Evolutionary conservation across 1,284 basidiomycete species (phyloP), one percentile per base, ranked within the genome.

Genomic region (Boletus semigastroideus): DNA sequence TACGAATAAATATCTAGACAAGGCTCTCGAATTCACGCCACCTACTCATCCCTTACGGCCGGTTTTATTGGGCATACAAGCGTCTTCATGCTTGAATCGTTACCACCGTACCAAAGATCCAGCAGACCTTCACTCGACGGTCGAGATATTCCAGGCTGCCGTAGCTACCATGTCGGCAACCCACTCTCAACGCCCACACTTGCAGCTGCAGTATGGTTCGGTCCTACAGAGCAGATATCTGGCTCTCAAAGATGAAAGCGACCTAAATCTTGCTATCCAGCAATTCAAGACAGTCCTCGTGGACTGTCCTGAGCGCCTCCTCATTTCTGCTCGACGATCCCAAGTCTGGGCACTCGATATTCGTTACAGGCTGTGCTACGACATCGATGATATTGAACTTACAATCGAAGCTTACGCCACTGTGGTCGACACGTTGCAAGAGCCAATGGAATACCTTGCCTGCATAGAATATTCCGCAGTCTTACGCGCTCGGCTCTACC

Each of bases 221-320:
- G 28, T 39, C 7, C 61, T 61, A 45, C 39, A 49, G 10, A 46
- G 9, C 12, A 48, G 52, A 30, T 54, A 46, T 31, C 46, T 30
- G 30, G 46, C 30, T 22, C 25, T 53, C 16, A 17, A 48, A 16
- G 51, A 54, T n/a, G 48, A 52, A 16, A 41, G 14, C 8, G 66
- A 65, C n/a, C 45, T 67, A 2, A 46, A 55, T 19, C 37, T 53
- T 25, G 48, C 64, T 13, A 65, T 68, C 33, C 40, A 41, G 31
- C 44, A 53, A 34, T 53, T 53, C 22, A 45, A 17, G 31, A 22
- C 17, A 14, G 47, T 48, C 11, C 38, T 63, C 8, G 36, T 52
- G 14, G 14, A 14, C 8, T 65, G 55, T 36, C 49, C 61, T n/a
- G 43, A n/a, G 7, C 22, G 37, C 22, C 20, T 55, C 22, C 27